Base-by-base conservation (phyloP, 352 stramenopile species). In the Globisporangium middletonii region DNA sequence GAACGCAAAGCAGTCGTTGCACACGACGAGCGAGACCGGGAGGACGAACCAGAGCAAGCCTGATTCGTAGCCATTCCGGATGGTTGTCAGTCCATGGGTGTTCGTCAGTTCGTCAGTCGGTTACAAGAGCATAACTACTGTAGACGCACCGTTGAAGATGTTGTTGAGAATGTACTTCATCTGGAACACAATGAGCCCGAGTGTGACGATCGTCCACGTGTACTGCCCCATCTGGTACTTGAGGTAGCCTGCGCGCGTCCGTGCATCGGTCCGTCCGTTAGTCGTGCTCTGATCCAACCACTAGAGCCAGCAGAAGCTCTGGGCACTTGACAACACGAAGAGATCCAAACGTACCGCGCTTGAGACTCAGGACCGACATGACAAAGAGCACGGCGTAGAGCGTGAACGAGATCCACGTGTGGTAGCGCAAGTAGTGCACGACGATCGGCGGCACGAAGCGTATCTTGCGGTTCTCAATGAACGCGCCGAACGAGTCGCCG, bases 161-260 rank as follows among this genome's bases (percentile, higher is more conserved):
- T 98, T 98, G 69, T 94, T 91, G 60, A 98, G 90, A 44, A 98
- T 93, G 67, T 97, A 98, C 74, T 98, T 98, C 70, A 98, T 89
- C 76, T 98, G 94, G 62, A 97, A 97, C n/a, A 98, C 91, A 35
- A 97, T 98, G 33, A 98, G 64, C 48, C 86, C 94, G 48, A 98
- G 67, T 19, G 94, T 97, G 41, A 98, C 84, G 63, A 98, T 97
- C 7, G 94, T 98, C 94, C 94, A 98, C 63, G 92, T 98, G 49
- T 98, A 88, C 73, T 98, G 94, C 56, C 96, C 72, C 50, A 55
- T 55, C 83, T 55, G 37, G 47, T 62, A 44, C 37, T 62, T 55
- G 50, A 46, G 45, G 50, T 55, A 55, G 37, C 50, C 50, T 55
- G 33, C 27, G 11, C 33, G 7, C 33, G 12, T 9, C 33, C 9